Percentiles rank a stretch among this genome's conserved stretches.
Evolutionary conservation across 768 basidiomycete genomes (phyloP).

Genomic region (Mycena amicta): DNA sequence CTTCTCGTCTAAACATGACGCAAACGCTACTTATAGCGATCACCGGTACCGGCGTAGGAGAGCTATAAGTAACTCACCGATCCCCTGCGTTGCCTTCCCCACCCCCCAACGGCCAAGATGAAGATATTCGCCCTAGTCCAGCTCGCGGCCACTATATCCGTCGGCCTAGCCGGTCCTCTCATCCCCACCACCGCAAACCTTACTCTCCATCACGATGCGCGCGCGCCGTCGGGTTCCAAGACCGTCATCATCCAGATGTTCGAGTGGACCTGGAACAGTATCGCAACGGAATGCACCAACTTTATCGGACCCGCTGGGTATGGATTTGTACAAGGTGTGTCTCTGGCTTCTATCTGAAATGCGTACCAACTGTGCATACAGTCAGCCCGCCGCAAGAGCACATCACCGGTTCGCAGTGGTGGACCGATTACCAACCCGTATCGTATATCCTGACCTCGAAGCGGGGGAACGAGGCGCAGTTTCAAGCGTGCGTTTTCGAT

Average conservation of each 20-base stretch:
- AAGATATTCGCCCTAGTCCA: no score
- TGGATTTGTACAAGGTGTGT: conserved; percentile 68
- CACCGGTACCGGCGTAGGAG: no score
- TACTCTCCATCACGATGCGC: no score
- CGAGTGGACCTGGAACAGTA: conserved; percentile 63
- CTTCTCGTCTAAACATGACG: no score
- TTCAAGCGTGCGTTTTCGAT: conserved; percentile 32
- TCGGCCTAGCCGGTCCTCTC: no score
- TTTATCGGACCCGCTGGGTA: conserved; percentile 74
- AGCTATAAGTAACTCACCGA: no score
- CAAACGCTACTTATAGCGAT: no score
- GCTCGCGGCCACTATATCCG: no score
- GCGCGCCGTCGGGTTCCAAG: conserved; percentile 34
- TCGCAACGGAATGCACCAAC: conserved; percentile 63
- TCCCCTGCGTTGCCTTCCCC: no score
- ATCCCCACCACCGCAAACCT: no score
- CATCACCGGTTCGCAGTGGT: conserved; percentile 62
- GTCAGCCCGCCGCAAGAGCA: conserved; percentile 62
- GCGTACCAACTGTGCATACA: conserved; percentile 20
- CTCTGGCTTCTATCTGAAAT: not conserved
- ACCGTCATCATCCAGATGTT: conserved; percentile 72
- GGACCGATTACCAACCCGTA: conserved; percentile 75
- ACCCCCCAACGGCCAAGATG: no score
- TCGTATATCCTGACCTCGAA: conserved; percentile 69
- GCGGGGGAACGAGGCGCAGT: conserved; percentile 60